phyloP scores from a whole-genome alignment of 345 rosid species.

The Eucalyptus victrix region DNA sequence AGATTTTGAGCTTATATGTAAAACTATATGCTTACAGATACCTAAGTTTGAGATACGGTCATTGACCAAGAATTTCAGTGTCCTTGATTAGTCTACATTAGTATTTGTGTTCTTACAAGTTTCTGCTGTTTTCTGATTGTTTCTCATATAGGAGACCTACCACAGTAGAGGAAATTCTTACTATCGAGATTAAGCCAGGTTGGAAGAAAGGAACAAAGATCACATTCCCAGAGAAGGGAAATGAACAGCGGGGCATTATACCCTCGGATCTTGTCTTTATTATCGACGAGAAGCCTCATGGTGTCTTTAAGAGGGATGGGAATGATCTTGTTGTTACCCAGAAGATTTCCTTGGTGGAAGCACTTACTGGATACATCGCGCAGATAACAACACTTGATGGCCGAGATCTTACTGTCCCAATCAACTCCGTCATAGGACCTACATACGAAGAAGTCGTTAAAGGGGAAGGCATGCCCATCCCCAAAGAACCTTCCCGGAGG shows the following conservation, averaged over 20 bases:
- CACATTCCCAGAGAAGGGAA: slow-evolving; percentile 73
- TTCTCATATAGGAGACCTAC: slow-evolving; percentile 40
- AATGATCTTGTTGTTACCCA: slow-evolving; percentile 60
- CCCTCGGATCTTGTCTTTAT: slow-evolving; percentile 72
- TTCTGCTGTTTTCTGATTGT: neutral
- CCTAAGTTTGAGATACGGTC: neutral
- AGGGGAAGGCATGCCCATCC: slow-evolving; percentile 91
- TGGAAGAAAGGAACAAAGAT: slow-evolving; percentile 92
- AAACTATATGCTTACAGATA: neutral
- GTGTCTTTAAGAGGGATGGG: slow-evolving; percentile 74
- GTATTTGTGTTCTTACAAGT: neutral
- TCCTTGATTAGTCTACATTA: neutral
- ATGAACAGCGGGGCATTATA: slow-evolving; percentile 49
- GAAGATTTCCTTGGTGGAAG: slow-evolving; percentile 68
- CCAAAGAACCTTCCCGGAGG: slow-evolving; percentile 65
- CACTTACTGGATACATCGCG: slow-evolving; percentile 58
- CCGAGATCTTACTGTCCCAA: slow-evolving; percentile 34
- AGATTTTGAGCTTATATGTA: neutral
- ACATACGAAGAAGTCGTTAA: slow-evolving; percentile 73
- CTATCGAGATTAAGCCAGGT: slow-evolving; percentile 76
- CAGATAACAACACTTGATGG: slow-evolving; percentile 70
- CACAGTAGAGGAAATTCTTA: slow-evolving; percentile 58
- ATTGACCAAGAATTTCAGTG: neutral
- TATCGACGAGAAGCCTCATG: slow-evolving; percentile 79
- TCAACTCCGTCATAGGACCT: slow-evolving; percentile 48